Evolutionary conservation across 768 basidiomycete genomes (phyloP), one percentile per base, ranked within the genome.

Genomic region (Hypholoma sublateritium): DNA sequence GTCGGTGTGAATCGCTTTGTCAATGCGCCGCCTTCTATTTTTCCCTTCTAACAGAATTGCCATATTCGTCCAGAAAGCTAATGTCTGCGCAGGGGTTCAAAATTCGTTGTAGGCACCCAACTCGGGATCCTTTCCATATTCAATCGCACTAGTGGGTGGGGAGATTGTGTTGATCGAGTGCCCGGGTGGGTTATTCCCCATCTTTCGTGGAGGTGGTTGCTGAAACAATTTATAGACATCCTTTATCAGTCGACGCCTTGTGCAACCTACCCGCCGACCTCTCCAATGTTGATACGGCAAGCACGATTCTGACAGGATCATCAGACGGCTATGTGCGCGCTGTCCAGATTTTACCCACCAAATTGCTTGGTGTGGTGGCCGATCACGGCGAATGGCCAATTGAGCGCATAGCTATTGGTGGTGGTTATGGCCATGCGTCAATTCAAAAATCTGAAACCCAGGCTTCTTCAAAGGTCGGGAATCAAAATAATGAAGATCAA

Each of bases 331-430:
- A 93, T 65, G 79, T 98, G 41, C 85, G 95, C 44, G 91, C 91
- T 14, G 88, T 95, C 2, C 84, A 95, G 65, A 77, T 97, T 35
- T 79, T 95, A 56, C 95, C 95, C 1, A 95, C 91, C 53, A 92
- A 93, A 67, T 79, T 98, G 32, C 74, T 96, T 43, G 95, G 95
- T 17, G 87, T 95, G 48, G 87, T 98, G 39, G 89, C 89, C 12
- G 91, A 95, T 62, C 95, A 97, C 63, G 93, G 91, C 4, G 89
- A 93, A 58, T 94, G 91, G 73, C 95, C 95, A 5, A 84, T 98
- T 48, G 95, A 98, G 72, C 83, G 93, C 22, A 86, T 97, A 41
- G 84, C 82, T 17, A 74, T 95, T 24, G 81, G 80, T 11, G 69
- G 69, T 46, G 80, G 79, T 11, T 59, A 57, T 11, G 63, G 66